These are phyloP conservation scores for Polygonum aviculare DNA, from an alignment of 148 eudicot genomes.

Conservation along the genomic window DNA sequence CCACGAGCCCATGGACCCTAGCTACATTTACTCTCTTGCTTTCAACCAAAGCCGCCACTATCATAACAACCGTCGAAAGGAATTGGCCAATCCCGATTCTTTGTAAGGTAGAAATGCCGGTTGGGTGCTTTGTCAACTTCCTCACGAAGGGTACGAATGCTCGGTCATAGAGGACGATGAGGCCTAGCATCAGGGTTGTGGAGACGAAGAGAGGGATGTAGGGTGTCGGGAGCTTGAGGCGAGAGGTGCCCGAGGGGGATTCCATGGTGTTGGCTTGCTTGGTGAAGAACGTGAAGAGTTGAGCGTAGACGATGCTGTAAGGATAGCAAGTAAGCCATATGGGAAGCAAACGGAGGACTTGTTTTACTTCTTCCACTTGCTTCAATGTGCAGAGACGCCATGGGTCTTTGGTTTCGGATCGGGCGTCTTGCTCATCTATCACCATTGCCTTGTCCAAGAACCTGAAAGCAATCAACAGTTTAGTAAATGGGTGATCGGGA, in stretches of 20 bases:
- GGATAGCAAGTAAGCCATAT: conserved; percentile 3
- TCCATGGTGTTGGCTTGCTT: conserved; percentile 8
- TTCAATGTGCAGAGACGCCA: conserved; percentile 3
- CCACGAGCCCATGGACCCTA: not conserved
- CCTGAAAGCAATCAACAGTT: not conserved
- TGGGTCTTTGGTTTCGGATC: conserved; percentile 2
- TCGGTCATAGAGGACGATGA: conserved; percentile 36
- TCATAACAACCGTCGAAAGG: conserved; percentile 70
- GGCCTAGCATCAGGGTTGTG: not conserved
- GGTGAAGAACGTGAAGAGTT: conserved; percentile 9
- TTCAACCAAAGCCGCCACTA: conserved; percentile 65
- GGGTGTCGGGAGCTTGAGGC: not conserved
- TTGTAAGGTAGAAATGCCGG: conserved; percentile 62
- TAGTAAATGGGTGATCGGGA: not conserved
- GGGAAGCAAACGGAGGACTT: not conserved
- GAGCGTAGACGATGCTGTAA: conserved; percentile 8
- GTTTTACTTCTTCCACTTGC: conserved; percentile 11
- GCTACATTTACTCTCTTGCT: conserved; percentile 31
- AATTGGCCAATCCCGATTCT: conserved; percentile 87
- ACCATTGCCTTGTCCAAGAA: conserved; percentile 13
- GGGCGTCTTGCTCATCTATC: conserved; percentile 1
- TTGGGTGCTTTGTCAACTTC: conserved; percentile 39
- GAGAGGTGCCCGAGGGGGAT: not conserved
- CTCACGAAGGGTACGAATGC: conserved; percentile 47
- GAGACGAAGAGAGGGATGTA: conserved; percentile 9